phyloP scores from a whole-genome alignment of 75 land plant genomes.

The Cryptomeria japonica region DNA sequence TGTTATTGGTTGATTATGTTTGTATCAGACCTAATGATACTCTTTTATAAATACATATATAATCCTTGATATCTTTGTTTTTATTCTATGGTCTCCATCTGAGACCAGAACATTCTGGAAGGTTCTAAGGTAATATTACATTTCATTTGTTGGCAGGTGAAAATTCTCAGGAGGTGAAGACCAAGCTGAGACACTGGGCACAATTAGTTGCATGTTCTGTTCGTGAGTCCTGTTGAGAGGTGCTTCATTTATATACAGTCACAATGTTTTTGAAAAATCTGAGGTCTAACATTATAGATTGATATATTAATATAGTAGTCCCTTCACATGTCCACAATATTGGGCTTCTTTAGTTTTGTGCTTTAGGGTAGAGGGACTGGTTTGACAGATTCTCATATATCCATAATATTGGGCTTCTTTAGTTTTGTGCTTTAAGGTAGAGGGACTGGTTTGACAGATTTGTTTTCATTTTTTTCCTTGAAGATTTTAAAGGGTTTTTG shows the following conservation, averaged over 20 bases:
- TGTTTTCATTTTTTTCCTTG: background rate
- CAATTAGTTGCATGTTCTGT: slow-evolving; percentile 26
- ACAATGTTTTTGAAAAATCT: background rate
- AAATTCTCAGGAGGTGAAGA: slow-evolving; percentile 30
- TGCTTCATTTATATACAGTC: background rate
- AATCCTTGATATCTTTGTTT: background rate
- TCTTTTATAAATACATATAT: no score
- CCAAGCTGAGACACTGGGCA: slow-evolving; percentile 36
- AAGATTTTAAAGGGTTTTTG: background rate
- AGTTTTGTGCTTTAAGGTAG: background rate
- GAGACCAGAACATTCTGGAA: background rate
- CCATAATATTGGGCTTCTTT: background rate
- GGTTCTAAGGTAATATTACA: background rate
- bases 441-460: background rate
- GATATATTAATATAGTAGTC: background rate
- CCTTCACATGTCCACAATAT: background rate
- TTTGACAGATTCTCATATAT: background rate
- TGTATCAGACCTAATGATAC: no score
- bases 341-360: background rate
- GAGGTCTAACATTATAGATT: background rate
- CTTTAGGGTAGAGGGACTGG: background rate
- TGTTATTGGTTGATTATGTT: no score
- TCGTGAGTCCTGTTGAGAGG: background rate
- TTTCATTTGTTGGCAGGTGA: slow-evolving; percentile 17
- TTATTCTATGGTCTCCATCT: background rate